These are phyloP conservation scores for Piper betle DNA, from an alignment of 164 flowering plant genomes.

Conservation along the genomic window DNA sequence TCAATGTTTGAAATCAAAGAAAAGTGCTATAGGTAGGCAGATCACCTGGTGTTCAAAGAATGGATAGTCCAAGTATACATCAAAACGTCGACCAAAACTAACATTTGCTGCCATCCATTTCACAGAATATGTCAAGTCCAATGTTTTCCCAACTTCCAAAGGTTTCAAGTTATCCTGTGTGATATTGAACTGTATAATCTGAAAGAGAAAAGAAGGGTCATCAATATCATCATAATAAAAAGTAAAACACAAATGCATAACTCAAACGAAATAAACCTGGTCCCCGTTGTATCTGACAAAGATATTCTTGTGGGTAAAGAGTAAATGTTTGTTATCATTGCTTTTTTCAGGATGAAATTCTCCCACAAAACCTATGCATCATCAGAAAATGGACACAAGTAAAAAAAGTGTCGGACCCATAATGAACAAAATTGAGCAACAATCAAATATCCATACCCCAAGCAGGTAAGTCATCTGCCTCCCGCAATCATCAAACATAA, in stretches of 20 bases:
- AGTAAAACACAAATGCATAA: background rate
- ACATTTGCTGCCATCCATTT: conserved; percentile 67
- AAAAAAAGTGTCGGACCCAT: background rate
- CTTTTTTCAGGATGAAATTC: conserved; percentile 64
- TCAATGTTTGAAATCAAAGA: background rate
- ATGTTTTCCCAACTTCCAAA: conserved; percentile 54
- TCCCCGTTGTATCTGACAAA: conserved; percentile 60
- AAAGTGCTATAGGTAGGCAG: background rate
- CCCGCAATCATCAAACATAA: conserved; percentile 10
- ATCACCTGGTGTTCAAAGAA: conserved; percentile 96
- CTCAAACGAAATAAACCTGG: conserved; percentile 39
- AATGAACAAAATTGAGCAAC: background rate
- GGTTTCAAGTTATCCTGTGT: conserved; percentile 70
- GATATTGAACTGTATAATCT: conserved; percentile 94
- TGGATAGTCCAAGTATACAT: conserved; percentile 94
- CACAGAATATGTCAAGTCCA: conserved; percentile 82
- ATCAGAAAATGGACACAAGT: background rate
- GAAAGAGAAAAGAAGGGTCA: conserved; percentile 13
- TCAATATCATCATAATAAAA: background rate
- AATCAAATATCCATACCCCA: conserved; percentile 61
- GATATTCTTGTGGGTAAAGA: conserved; percentile 71
- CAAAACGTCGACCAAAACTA: conserved; percentile 88
- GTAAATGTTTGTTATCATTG: conserved; percentile 61
- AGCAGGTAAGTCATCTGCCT: conserved; percentile 84
- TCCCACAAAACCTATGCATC: conserved; percentile 70